These are phyloP conservation scores for Sanghuangporus baumii DNA, from an alignment of 1,284 basidiomycete species.

Conservation along the genomic window DNA sequence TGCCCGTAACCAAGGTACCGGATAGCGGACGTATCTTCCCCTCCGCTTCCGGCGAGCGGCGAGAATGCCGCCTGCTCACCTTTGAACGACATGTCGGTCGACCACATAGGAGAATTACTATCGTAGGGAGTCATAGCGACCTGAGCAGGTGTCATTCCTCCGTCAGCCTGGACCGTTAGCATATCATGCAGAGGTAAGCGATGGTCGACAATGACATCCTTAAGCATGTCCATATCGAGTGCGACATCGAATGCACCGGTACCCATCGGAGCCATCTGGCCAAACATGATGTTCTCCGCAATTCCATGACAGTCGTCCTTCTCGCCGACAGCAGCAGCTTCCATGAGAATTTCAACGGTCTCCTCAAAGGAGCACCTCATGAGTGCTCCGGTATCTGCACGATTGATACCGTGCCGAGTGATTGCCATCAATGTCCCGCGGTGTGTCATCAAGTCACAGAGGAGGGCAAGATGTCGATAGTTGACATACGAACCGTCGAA, in stretches of 20 bases:
- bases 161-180: conserved; percentile 74
- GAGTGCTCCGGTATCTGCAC: conserved; percentile 93
- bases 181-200: conserved; percentile 85
- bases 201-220: conserved; percentile 98
- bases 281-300: conserved; percentile 97
- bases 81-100: conserved; percentile 60
- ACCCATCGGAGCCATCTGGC: conserved; percentile 98
- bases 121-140: conserved; percentile 94
- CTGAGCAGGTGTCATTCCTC: conserved; percentile 89
- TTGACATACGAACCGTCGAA: conserved; percentile 99
- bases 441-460: conserved; percentile 98
- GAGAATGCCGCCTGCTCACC: conserved; percentile 91
- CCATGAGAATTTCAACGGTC: conserved; percentile 98
- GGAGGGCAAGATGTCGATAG: conserved; percentile 92
- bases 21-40: conserved; percentile 74
- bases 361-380: conserved; percentile 99
- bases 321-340: conserved; percentile 96
- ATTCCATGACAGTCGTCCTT: conserved; percentile 98
- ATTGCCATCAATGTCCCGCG: conserved; percentile 96
- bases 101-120: conserved; percentile 80
- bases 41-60: conserved; percentile 85
- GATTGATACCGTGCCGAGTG: conserved; percentile 98
- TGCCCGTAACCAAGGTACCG: conserved; percentile 72
- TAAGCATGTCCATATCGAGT: conserved; percentile 96
- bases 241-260: conserved; percentile 95